Percentiles rank a stretch among this genome's conserved stretches.
Conservation (phyloP, 495 filamentous ascomycete species). For the Aspergillus ostianus region DNA sequence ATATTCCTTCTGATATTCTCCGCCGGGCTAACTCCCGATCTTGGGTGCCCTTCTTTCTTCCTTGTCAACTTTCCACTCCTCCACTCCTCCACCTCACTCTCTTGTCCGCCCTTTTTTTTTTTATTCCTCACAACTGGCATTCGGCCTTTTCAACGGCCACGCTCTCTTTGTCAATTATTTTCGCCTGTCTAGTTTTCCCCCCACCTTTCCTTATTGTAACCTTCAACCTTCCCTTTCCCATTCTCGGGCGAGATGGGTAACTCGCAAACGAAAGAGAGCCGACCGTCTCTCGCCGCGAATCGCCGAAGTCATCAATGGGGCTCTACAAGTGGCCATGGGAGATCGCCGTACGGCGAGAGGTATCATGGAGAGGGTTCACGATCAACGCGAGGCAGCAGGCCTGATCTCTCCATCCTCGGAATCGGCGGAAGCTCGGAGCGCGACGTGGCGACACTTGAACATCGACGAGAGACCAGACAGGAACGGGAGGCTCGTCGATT, state of each 20-base stretch:
- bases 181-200: background rate
- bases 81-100: background rate
- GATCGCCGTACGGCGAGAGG: constrained; percentile 34
- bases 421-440: constrained; percentile 44
- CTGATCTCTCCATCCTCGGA: constrained; percentile 57
- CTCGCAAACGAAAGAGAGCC: constrained; percentile 58
- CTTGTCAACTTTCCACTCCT: background rate
- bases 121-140: constrained; percentile 5
- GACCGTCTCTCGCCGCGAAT: constrained; percentile 32
- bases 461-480: constrained; percentile 81
- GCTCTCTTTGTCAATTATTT: constrained; percentile 9
- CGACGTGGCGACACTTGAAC: constrained; percentile 45
- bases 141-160: constrained; percentile 13
- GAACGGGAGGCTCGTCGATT: constrained; percentile 82
- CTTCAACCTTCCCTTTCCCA: constrained; percentile 1
- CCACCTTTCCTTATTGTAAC: constrained; percentile 9
- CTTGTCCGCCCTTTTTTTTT: background rate
- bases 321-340: constrained; percentile 33
- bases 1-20: background rate
- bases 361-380: constrained; percentile 41
- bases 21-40: background rate
- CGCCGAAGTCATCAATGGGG: constrained; percentile 38
- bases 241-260: constrained; percentile 52
- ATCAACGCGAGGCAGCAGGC: constrained; percentile 49
- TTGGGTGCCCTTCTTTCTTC: background rate